Percentiles rank a stretch among this genome's conserved stretches.
Evolutionary conservation across 2,329 filamentous ascomycete species (phyloP).

Genomic region (Xylaria sp.): DNA sequence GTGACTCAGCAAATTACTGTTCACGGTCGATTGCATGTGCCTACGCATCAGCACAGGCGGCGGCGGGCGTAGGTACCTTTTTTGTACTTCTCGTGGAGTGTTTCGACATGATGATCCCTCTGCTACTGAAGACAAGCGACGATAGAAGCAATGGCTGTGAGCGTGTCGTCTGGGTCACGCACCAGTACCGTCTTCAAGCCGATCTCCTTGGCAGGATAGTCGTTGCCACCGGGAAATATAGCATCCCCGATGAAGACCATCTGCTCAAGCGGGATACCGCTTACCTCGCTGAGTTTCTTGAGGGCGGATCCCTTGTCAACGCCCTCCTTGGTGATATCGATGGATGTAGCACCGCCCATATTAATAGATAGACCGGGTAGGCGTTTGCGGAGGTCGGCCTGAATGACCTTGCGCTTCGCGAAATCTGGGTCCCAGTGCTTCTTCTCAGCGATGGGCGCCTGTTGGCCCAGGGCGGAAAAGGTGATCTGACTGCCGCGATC

Average conservation of each 20-base stretch:
- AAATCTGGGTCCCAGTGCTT: constrained; percentile 54
- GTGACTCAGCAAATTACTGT: background rate
- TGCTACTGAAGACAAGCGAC: constrained; percentile 31
- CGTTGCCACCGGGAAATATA: constrained; percentile 46
- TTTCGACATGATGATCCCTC: background rate
- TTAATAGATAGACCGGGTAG: constrained; percentile 53
- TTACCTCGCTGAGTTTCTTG: constrained; percentile 42
- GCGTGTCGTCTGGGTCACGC: constrained; percentile 39
- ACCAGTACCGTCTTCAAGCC: constrained; percentile 41
- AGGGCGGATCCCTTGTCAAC: constrained; percentile 52
- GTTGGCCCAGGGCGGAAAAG: constrained; percentile 54
- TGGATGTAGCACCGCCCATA: constrained; percentile 54
- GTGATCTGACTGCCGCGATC: constrained; percentile 56
- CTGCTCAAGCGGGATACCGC: constrained; percentile 50
- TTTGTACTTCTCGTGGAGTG: background rate
- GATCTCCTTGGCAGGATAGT: constrained; percentile 51
- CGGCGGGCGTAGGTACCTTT: background rate
- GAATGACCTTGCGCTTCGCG: constrained; percentile 53
- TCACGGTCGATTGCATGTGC: background rate
- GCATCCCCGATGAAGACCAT: constrained; percentile 56
- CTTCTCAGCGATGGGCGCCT: constrained; percentile 51
- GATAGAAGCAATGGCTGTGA: constrained; percentile 39
- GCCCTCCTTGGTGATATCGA: constrained; percentile 54
- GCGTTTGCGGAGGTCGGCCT: constrained; percentile 49
- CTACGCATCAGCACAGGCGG: background rate